Conservation (phyloP, 306 rosid species). For the Acacia crassicarpa region DNA sequence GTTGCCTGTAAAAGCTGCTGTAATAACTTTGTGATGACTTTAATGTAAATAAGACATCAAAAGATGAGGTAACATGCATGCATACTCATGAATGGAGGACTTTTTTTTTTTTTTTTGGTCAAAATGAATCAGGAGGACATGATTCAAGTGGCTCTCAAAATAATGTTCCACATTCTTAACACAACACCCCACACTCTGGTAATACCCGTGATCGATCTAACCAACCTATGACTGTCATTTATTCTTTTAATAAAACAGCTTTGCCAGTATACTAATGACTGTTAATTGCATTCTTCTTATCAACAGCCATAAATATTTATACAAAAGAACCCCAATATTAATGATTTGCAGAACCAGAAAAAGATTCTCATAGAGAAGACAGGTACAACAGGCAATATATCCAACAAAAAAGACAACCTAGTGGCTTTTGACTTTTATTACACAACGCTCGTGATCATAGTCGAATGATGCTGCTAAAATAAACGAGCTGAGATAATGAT, state of each 20-base stretch:
- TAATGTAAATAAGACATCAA: conserved; percentile 19
- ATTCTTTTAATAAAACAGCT: background rate
- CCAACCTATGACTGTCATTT: background rate
- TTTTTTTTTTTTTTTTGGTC: no score
- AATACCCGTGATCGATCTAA: conserved; percentile 43
- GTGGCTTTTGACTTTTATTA: background rate
- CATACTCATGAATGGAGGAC: conserved; percentile 21
- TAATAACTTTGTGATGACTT: conserved; percentile 34
- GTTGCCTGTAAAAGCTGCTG: conserved; percentile 22
- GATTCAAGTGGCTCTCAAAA: conserved; percentile 34
- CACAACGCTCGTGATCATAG: background rate
- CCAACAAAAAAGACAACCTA: background rate
- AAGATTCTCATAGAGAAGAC: background rate
- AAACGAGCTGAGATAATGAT: background rate
- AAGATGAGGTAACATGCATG: conserved; percentile 21
- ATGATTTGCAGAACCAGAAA: conserved; percentile 27
- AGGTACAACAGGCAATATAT: background rate
- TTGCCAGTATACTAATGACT: background rate
- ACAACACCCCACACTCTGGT: background rate
- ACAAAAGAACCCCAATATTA: no score
- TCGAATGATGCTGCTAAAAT: background rate
- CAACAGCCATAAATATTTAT: no score
- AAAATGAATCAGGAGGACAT: conserved; percentile 34
- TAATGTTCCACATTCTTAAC: conserved; percentile 21
- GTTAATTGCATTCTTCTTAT: background rate